Percentiles rank a stretch among this genome's conserved stretches.
Evolutionary conservation across 805 yeast genomes (phyloP).

Genomic region (Kazachstania taianensis): DNA sequence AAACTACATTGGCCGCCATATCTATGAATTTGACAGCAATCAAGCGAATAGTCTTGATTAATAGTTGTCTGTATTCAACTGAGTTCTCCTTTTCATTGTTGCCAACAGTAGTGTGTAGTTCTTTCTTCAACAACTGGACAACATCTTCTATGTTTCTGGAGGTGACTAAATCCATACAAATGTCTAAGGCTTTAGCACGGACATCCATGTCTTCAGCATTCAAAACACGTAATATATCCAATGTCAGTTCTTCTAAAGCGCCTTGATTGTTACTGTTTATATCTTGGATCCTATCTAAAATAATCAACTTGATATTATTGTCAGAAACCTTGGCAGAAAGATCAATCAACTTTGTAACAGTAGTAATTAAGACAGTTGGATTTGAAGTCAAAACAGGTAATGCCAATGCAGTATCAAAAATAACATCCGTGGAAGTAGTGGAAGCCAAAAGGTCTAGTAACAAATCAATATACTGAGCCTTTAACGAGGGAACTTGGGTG

Average conservation of each 20-base stretch:
- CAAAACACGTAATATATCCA: constrained; percentile 79
- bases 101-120: constrained; percentile 62
- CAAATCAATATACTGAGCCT: constrained; percentile 60
- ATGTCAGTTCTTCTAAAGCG: constrained; percentile 65
- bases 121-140: constrained; percentile 83
- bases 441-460: constrained; percentile 64
- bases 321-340: constrained; percentile 90
- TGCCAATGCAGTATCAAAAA: constrained; percentile 86
- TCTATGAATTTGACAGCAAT: constrained; percentile 83
- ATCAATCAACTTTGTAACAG: constrained; percentile 80
- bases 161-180: constrained; percentile 70
- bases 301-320: constrained; percentile 87
- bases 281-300: constrained; percentile 74
- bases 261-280: constrained; percentile 71
- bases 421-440: constrained; percentile 50
- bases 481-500: constrained; percentile 48
- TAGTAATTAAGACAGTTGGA: constrained; percentile 58
- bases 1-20: constrained; percentile 86
- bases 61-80: constrained; percentile 76
- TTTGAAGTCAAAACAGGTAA: constrained; percentile 51
- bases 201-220: constrained; percentile 88
- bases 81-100: constrained; percentile 65
- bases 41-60: constrained; percentile 80
- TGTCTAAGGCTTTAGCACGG: constrained; percentile 75
- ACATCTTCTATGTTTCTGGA: constrained; percentile 91